phyloP scores from a whole-genome alignment of 75 land plant species.

The Larix kaempferi region DNA sequence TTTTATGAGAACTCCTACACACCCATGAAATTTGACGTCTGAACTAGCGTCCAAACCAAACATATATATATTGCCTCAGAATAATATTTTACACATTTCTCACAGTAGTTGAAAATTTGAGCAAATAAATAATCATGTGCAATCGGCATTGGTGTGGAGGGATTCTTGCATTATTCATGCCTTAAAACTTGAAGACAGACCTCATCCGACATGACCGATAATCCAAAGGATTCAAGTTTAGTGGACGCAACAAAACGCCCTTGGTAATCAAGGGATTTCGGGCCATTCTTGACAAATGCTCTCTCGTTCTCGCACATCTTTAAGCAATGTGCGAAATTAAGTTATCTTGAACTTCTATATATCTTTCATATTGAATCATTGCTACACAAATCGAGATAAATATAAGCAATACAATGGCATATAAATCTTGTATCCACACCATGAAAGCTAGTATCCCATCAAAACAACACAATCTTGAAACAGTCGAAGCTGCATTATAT shows the following conservation, averaged over 20 bases:
- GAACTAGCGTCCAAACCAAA: neutral
- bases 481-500: no score
- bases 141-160: no score
- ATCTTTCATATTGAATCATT: neutral
- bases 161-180: no score
- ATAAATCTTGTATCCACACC: no score
- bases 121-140: no score
- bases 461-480: no score
- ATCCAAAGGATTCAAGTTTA: neutral
- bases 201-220: conserved; percentile 1
- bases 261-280: conserved; percentile 1
- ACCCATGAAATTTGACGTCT: conserved; percentile 3
- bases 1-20: neutral
- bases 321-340: neutral
- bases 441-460: no score
- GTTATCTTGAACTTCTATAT: neutral
- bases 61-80: neutral
- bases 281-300: neutral
- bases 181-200: neutral
- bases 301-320: neutral
- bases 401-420: no score
- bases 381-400: neutral
- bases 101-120: no score
- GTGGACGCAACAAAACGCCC: neutral
- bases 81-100: neutral